These are phyloP conservation scores for Apium graveolens DNA, from an alignment of 129 eudicot species.

Conservation along the genomic window DNA sequence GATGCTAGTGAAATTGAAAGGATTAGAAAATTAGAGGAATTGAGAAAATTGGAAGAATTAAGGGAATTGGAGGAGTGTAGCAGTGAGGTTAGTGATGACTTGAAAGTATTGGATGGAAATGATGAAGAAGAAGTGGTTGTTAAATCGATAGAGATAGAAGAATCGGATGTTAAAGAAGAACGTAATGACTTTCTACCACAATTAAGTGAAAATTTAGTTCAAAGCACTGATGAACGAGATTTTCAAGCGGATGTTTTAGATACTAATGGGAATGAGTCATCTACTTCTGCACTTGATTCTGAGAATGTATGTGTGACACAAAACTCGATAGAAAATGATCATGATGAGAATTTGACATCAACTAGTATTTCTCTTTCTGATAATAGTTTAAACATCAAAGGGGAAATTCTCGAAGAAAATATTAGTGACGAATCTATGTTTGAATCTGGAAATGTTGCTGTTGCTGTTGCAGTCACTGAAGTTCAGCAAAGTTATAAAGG, in stretches of 20 bases:
- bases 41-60: conserved; percentile 25
- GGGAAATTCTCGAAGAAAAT: not conserved
- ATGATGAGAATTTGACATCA: conserved; percentile 17
- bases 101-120: conserved; percentile 36
- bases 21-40: conserved; percentile 25
- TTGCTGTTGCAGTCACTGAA: not conserved
- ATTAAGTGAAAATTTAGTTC: conserved; percentile 16
- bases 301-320: conserved; percentile 23
- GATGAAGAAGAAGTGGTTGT: conserved; percentile 25
- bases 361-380: conserved; percentile 8
- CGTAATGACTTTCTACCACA: conserved; percentile 17
- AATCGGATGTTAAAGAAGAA: conserved; percentile 17
- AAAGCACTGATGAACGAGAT: conserved; percentile 17
- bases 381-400: not conserved
- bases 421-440: not conserved
- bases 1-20: conserved; percentile 51
- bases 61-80: conserved; percentile 5
- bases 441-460: not conserved
- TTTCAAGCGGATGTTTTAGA: conserved; percentile 15
- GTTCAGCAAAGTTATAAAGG: not conserved
- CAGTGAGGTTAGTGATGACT: not conserved
- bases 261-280: conserved; percentile 13
- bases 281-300: conserved; percentile 12
- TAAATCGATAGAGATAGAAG: conserved; percentile 21
- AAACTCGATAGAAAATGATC: conserved; percentile 14